Conservation (phyloP, 192 early-diverging fungal genomes). For the Thamnidium elegans region DNA sequence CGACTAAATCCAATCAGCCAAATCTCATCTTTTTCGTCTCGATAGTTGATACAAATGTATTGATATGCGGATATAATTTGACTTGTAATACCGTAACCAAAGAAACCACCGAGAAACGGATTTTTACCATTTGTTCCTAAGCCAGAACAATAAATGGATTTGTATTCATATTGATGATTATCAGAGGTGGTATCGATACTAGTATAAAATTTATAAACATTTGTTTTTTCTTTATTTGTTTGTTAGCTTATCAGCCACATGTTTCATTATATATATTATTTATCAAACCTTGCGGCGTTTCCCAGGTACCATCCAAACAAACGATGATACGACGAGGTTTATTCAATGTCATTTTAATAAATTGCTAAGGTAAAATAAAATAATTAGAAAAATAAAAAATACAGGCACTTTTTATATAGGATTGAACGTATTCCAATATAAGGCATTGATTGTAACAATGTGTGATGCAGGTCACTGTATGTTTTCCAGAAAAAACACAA, state of each 20-base stretch:
- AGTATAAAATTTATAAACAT: slow-evolving; percentile 5
- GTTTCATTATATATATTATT: neutral
- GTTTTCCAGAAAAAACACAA: no score
- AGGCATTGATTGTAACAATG: no score
- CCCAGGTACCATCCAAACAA: slow-evolving; percentile 18
- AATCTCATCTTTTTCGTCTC: slow-evolving; percentile 20
- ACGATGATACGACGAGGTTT: slow-evolving; percentile 6
- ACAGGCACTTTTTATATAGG: no score
- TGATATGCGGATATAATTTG: slow-evolving; percentile 21
- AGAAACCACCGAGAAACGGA: slow-evolving; percentile 8
- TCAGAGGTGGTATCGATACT: neutral
- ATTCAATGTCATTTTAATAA: no score
- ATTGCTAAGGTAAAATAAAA: no score
- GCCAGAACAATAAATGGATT: slow-evolving; percentile 19
- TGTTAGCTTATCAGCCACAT: neutral
- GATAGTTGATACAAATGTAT: neutral
- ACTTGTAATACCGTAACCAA: slow-evolving; percentile 14
- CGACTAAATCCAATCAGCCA: slow-evolving; percentile 26
- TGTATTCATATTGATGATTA: slow-evolving; percentile 6
- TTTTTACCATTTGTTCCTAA: slow-evolving; percentile 2
- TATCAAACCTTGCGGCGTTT: slow-evolving; percentile 9
- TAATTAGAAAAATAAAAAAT: no score
- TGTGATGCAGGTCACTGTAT: no score
- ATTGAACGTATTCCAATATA: no score
- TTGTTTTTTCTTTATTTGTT: slow-evolving; percentile 1